phyloP scores from a whole-genome alignment of 495 filamentous ascomycete genomes.

The Lophiostoma macrostomum region DNA sequence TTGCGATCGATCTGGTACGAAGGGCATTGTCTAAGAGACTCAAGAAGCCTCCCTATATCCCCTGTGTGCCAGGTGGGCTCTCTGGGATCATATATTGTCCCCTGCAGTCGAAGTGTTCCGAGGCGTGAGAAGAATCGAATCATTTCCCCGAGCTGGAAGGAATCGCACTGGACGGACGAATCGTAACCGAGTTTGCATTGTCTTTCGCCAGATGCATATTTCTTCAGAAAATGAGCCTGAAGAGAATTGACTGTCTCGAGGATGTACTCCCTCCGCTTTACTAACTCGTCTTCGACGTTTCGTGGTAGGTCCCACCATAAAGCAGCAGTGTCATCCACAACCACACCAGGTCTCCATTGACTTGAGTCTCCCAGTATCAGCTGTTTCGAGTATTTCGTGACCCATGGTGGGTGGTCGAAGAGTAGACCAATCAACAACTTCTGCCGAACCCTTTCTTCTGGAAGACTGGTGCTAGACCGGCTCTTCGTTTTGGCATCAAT shows the following conservation, averaged over 20 bases:
- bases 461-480: slow-evolving; percentile 34
- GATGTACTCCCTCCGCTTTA: slow-evolving; percentile 64
- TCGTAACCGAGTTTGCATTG: slow-evolving; percentile 78
- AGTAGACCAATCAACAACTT: slow-evolving; percentile 61
- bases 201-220: slow-evolving; percentile 58
- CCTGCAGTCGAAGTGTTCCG: slow-evolving; percentile 43
- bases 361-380: slow-evolving; percentile 65
- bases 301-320: slow-evolving; percentile 74
- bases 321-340: slow-evolving; percentile 43
- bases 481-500: slow-evolving; percentile 42
- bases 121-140: slow-evolving; percentile 66
- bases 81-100: slow-evolving; percentile 35
- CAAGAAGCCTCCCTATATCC: slow-evolving; percentile 52
- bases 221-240: slow-evolving; percentile 65
- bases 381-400: slow-evolving; percentile 53
- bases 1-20: slow-evolving; percentile 75
- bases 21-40: slow-evolving; percentile 59
- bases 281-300: slow-evolving; percentile 74
- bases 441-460: slow-evolving; percentile 60
- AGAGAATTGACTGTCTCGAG: slow-evolving; percentile 74
- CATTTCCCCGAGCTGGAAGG: slow-evolving; percentile 84
- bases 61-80: slow-evolving; percentile 40
- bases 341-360: slow-evolving; percentile 53
- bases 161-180: slow-evolving; percentile 71
- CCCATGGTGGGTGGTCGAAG: slow-evolving; percentile 53